Percentiles rank a stretch among this genome's conserved stretches.
phyloP scores from a whole-genome alignment of 371 early-diverging fungal genomes.

The Fennellomyces sp. region DNA sequence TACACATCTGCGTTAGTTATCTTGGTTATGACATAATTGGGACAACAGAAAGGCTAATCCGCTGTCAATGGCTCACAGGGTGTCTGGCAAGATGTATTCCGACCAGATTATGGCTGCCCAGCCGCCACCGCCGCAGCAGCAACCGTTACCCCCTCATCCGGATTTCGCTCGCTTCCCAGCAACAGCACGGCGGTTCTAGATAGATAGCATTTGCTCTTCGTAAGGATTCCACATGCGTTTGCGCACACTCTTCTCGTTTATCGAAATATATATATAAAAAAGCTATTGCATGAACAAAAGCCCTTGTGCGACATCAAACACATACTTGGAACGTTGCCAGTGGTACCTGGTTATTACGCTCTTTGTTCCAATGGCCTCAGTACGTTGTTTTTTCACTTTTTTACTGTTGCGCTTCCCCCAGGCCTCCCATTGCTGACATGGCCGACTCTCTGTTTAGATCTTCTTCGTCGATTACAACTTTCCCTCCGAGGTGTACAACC shows the following conservation, averaged over 20 bases:
- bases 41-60: too few species aligned
- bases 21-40: not conserved
- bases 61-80: not conserved
- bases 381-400: not conserved
- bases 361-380: not conserved
- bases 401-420: not conserved
- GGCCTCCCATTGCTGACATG: not conserved
- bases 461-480: slow-evolving; percentile 63
- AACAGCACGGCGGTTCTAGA: not conserved
- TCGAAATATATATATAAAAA: too few species aligned
- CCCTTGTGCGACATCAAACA: too few species aligned
- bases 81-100: slow-evolving; percentile 7
- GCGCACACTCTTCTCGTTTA: too few species aligned
- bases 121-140: not conserved
- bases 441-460: slow-evolving; percentile 28
- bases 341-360: too few species aligned
- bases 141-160: not conserved
- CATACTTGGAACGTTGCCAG: too few species aligned
- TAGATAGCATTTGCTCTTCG: too few species aligned
- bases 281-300: too few species aligned
- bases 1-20: slow-evolving; percentile 10
- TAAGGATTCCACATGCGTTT: too few species aligned
- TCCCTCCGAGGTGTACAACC: slow-evolving; percentile 56
- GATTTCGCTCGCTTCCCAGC: slow-evolving; percentile 2
- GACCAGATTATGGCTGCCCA: not conserved